Percentiles rank a stretch among this genome's conserved stretches.
Conservation (phyloP, 371 early-diverging fungal genomes). For the Rhizopus arrhizus region DNA sequence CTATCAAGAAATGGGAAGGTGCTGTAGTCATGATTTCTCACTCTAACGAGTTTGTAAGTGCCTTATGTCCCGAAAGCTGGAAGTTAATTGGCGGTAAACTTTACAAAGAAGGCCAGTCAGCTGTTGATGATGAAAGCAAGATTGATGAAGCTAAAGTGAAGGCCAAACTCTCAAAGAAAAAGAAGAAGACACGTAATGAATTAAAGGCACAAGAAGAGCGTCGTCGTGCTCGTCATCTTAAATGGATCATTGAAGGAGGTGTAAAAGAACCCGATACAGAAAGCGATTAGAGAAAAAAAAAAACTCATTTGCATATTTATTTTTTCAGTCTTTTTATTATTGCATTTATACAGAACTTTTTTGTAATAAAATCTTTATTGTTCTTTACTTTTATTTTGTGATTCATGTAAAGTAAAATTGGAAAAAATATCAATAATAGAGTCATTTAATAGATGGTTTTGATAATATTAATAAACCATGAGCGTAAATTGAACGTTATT, state of each 20-base stretch:
- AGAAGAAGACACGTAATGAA: constrained; percentile 81
- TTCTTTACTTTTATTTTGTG: not conserved
- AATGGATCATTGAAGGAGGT: constrained; percentile 76
- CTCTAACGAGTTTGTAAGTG: constrained; percentile 79
- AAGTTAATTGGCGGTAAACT: constrained; percentile 65
- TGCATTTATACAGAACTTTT: not conserved
- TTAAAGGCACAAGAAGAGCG: constrained; percentile 69
- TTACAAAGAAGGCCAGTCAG: constrained; percentile 56
- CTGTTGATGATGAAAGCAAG: constrained; percentile 63
- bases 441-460: no score
- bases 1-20: constrained; percentile 81
- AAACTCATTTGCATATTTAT: constrained; percentile 5
- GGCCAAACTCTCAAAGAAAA: constrained; percentile 75
- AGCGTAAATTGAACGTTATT: no score
- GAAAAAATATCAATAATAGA: no score
- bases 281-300: constrained; percentile 52
- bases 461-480: no score
- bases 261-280: constrained; percentile 70
- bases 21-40: constrained; percentile 90
- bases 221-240: constrained; percentile 70
- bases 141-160: constrained; percentile 63
- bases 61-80: constrained; percentile 83
- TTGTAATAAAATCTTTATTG: not conserved
- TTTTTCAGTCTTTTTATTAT: constrained; percentile 7
- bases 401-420: no score